Percentiles rank a stretch among this genome's conserved stretches.
These are phyloP conservation scores for Yarrowia hollandica DNA, from an alignment of 805 yeast genomes.

Conservation along the genomic window DNA sequence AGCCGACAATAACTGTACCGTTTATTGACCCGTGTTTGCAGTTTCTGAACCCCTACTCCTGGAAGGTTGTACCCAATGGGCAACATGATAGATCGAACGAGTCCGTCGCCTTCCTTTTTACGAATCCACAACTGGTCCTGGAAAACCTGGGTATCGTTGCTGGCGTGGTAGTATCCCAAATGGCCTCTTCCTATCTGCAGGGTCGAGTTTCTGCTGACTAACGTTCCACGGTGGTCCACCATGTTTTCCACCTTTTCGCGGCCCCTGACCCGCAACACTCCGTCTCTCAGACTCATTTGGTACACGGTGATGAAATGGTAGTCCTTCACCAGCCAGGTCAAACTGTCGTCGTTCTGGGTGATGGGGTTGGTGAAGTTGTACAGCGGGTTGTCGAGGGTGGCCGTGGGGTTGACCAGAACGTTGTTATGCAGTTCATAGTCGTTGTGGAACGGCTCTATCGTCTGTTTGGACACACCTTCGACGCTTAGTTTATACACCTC, in stretches of 20 bases:
- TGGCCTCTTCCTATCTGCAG: constrained; percentile 8
- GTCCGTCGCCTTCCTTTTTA: not conserved
- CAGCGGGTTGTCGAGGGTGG: constrained; percentile 1
- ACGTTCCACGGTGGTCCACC: not conserved
- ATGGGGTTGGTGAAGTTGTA: constrained; percentile 21
- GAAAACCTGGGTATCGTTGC: not conserved
- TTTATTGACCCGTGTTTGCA: not conserved
- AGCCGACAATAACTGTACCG: not conserved
- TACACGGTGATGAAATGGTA: not conserved
- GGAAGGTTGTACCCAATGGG: constrained; percentile 6
- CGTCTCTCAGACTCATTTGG: constrained; percentile 6
- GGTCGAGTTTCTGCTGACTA: not conserved
- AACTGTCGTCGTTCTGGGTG: not conserved
- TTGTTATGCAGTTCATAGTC: constrained; percentile 6
- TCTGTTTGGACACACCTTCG: not conserved
- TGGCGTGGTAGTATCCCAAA: not conserved
- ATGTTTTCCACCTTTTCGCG: not conserved
- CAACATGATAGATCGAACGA: not conserved
- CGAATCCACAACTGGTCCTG: constrained; percentile 17
- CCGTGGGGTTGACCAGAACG: constrained; percentile 6
- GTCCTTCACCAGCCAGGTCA: constrained; percentile 14
- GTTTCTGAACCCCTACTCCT: not conserved
- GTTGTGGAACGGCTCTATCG: constrained; percentile 10
- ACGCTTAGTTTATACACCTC: not conserved
- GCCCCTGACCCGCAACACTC: not conserved